These are phyloP conservation scores for Vitis cinerea DNA, from an alignment of 164 flowering plant species.

Conservation along the genomic window DNA sequence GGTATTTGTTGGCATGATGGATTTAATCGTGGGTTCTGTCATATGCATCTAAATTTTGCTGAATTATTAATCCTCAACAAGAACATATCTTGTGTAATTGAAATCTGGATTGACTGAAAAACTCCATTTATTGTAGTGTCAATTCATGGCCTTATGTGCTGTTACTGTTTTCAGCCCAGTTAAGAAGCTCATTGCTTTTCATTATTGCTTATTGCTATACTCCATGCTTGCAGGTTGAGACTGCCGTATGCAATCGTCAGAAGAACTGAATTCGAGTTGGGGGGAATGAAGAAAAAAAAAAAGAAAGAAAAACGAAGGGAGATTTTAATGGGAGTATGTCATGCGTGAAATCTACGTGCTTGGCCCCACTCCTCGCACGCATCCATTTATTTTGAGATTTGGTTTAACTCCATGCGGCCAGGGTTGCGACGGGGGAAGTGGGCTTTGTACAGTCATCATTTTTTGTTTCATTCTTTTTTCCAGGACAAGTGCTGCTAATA, in stretches of 20 bases:
- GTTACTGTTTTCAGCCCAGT: no score
- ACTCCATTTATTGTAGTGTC: neutral
- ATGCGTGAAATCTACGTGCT: neutral
- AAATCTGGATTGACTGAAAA: neutral
- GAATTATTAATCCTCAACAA: neutral
- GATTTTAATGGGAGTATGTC: neutral
- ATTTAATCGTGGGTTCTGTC: neutral
- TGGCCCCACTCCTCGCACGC: neutral
- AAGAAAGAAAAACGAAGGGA: no score
- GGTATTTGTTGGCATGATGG: neutral
- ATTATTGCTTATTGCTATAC: neutral
- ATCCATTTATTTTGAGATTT: constrained; percentile 4
- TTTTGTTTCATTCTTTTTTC: constrained; percentile 7
- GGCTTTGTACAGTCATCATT: constrained; percentile 20
- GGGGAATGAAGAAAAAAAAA: no score
- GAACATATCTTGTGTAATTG: neutral
- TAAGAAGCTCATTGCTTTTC: neutral
- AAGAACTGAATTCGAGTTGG: neutral
- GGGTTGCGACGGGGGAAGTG: constrained; percentile 12
- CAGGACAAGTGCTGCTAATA: neutral
- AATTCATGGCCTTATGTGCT: no score
- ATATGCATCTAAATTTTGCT: no score
- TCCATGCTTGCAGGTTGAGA: constrained; percentile 8
- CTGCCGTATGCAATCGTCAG: neutral
- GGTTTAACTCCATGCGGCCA: constrained; percentile 6